Conservation (phyloP, 352 stramenopile species). For the Pythium grandisporangium region DNA sequence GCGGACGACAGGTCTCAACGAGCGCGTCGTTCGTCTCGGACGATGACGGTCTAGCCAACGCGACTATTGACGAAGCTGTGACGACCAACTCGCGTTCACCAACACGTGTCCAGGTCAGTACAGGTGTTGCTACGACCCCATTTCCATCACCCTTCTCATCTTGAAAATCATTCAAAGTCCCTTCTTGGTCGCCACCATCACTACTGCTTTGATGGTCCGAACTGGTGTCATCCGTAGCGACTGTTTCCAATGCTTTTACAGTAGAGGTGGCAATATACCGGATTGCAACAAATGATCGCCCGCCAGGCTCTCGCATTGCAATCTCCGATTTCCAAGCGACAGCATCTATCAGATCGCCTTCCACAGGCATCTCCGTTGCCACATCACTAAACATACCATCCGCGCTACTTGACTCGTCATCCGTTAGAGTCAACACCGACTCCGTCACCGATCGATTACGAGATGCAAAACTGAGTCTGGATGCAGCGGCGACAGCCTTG, state of each 20-base stretch:
- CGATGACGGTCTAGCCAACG: slow-evolving; percentile 13
- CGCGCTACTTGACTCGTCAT: no score
- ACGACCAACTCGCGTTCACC: slow-evolving; percentile 67
- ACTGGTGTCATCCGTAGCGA: no score
- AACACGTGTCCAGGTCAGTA: slow-evolving; percentile 20
- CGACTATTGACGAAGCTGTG: slow-evolving; percentile 33
- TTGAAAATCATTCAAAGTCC: no score
- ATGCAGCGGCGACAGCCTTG: slow-evolving; percentile 56
- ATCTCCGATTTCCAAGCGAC: slow-evolving; percentile 13
- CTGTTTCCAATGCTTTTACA: slow-evolving; percentile 1
- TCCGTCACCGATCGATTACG: no score
- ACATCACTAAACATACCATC: no score
- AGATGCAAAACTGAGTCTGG: no score
- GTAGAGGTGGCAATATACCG: slow-evolving; percentile 18
- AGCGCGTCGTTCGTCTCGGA: slow-evolving; percentile 20
- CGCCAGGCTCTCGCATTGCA: background rate
- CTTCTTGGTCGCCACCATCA: no score
- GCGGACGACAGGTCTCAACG: slow-evolving; percentile 45
- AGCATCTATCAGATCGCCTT: slow-evolving; percentile 16
- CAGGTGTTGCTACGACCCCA: no score
- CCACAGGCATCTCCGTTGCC: slow-evolving; percentile 5
- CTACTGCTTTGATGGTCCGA: no score
- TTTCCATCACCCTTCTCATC: no score
- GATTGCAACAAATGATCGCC: slow-evolving; percentile 7
- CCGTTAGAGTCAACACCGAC: no score